phyloP scores from a whole-genome alignment of 2,329 filamentous ascomycete species.

The Talaromyces funiculosus region DNA sequence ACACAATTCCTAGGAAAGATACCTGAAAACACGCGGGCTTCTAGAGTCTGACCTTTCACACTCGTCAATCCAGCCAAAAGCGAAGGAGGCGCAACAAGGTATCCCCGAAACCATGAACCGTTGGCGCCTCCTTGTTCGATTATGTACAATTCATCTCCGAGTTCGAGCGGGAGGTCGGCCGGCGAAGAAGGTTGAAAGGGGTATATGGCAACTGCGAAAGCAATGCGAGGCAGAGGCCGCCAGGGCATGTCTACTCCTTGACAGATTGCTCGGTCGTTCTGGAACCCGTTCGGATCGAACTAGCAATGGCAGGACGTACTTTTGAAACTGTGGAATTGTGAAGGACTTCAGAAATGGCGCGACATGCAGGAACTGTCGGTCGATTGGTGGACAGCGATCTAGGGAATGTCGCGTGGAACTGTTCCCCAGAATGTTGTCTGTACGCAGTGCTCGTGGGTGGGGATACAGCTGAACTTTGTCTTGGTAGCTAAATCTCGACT shows the following conservation, averaged over 20 bases:
- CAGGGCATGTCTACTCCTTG: constrained; percentile 67
- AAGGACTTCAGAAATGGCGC: constrained; percentile 1
- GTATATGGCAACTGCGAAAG: constrained; percentile 93
- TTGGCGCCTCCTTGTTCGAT: constrained; percentile 87
- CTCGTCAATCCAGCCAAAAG: constrained; percentile 86
- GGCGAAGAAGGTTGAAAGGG: constrained; percentile 83
- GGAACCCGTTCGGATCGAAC: neutral
- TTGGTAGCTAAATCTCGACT: neutral
- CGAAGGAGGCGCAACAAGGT: constrained; percentile 89
- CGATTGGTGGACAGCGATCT: constrained; percentile 3
- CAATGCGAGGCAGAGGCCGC: constrained; percentile 93
- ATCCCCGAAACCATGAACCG: constrained; percentile 89
- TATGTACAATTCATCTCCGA: constrained; percentile 97
- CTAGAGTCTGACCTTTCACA: constrained; percentile 84
- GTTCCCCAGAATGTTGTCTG: neutral
- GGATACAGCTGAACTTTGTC: constrained; percentile 4
- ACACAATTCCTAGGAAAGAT: constrained; percentile 95
- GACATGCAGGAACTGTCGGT: constrained; percentile 12
- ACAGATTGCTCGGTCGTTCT: constrained; percentile 5
- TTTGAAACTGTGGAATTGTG: neutral
- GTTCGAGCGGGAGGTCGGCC: constrained; percentile 90
- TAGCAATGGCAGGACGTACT: neutral
- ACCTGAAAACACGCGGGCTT: constrained; percentile 95
- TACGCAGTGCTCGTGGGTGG: neutral
- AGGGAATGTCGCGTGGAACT: constrained; percentile 12